phyloP scores from a whole-genome alignment of 2,329 filamentous ascomycete species.

The Salinomyces thailandicus region DNA sequence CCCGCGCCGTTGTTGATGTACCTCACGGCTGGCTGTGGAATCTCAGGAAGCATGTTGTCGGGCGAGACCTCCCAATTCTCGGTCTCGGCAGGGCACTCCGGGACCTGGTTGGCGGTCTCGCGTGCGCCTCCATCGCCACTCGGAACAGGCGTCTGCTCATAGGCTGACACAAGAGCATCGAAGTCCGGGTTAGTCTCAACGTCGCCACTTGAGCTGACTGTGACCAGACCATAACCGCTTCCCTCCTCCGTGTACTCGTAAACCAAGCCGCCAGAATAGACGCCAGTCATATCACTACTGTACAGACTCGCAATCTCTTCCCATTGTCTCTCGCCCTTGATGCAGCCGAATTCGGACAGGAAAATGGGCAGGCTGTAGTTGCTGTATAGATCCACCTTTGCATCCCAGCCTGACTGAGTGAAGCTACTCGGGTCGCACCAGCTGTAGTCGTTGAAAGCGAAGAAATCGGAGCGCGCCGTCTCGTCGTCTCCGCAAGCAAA shows the following conservation, averaged over 20 bases:
- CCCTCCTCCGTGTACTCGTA: conserved; percentile 70
- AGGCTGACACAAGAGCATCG: conserved; percentile 64
- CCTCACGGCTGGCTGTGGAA: conserved; percentile 44
- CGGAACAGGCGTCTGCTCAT: conserved; percentile 26
- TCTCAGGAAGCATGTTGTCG: conserved; percentile 39
- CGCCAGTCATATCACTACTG: conserved; percentile 56
- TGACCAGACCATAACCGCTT: conserved; percentile 45
- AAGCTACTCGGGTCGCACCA: conserved; percentile 56
- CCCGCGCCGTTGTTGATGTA: conserved; percentile 50
- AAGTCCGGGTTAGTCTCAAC: conserved; percentile 36
- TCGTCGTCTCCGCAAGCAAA: conserved; percentile 53
- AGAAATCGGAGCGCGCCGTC: conserved; percentile 59
- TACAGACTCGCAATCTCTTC: conserved; percentile 67
- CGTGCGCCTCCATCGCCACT: conserved; percentile 51
- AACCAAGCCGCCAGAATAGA: conserved; percentile 66
- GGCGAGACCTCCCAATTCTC: conserved; percentile 45
- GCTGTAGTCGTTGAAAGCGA: conserved; percentile 67
- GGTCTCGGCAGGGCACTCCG: conserved; percentile 44
- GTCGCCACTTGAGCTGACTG: conserved; percentile 34
- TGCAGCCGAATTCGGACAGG: conserved; percentile 77
- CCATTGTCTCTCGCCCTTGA: conserved; percentile 59
- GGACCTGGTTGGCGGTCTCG: conserved; percentile 33
- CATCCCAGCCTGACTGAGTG: conserved; percentile 51
- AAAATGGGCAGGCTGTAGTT: conserved; percentile 64
- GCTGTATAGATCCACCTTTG: conserved; percentile 54